These are phyloP conservation scores for Blastocystis sp. DNA, from an alignment of 352 stramenopile species.

Conservation along the genomic window DNA sequence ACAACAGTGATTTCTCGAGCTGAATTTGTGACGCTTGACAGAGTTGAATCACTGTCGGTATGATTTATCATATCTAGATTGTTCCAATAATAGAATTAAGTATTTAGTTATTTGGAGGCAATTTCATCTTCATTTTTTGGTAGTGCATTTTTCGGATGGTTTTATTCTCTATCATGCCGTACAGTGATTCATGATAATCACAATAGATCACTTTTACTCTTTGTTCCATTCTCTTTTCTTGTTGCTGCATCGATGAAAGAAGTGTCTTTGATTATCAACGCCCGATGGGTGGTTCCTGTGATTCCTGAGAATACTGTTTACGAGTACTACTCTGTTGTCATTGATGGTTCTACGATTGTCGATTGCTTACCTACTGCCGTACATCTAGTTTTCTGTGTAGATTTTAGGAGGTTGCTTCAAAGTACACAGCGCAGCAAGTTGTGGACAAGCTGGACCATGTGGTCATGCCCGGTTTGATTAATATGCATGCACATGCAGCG, in stretches of 20 bases:
- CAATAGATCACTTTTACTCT: no score
- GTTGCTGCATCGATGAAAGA: not conserved
- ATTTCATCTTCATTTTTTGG: no score
- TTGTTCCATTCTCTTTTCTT: no score
- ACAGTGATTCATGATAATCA: no score
- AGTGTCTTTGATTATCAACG: conserved; percentile 73
- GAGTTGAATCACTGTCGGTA: no score
- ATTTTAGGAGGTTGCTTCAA: conserved; percentile 66
- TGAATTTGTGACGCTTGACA: no score
- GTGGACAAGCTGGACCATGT: conserved; percentile 71
- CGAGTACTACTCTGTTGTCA: conserved; percentile 72
- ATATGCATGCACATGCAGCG: conserved; percentile 76
- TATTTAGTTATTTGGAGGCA: no score
- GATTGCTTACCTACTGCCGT: conserved; percentile 69
- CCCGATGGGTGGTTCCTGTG: conserved; percentile 74
- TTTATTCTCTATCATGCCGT: no score
- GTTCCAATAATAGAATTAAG: no score
- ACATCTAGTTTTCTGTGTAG: not conserved
- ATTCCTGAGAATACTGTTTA: conserved; percentile 72
- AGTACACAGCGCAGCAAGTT: conserved; percentile 67
- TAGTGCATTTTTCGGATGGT: no score
- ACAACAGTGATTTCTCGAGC: no score
- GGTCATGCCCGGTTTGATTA: conserved; percentile 76
- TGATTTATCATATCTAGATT: no score
- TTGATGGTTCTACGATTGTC: conserved; percentile 71